Base-by-base conservation (phyloP, 2,329 filamentous ascomycete species). In the Ilyonectria sp. region DNA sequence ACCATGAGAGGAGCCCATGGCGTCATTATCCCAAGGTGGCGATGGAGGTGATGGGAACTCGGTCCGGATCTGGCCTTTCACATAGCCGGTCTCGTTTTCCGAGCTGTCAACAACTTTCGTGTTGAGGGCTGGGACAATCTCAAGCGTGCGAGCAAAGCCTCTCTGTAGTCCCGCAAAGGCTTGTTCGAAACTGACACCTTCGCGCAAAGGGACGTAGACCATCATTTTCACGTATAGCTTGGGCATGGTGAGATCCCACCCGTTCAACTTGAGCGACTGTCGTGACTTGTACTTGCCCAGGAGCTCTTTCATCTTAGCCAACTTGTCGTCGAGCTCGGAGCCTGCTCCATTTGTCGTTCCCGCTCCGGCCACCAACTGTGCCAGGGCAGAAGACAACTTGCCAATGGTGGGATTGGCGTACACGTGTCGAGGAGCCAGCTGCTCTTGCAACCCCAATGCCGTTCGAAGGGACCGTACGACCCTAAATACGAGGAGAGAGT, bases 221-320 rank as follows among this genome's bases (percentile, higher is more conserved):
- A 73, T 63, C 17, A 77, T 61, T 1, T 76, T 76, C 72, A 80
- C 78, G 71, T 76, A 77, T 33, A 73, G 71, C 44, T 79, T 79
- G 0, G 73, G 71, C 55, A 76, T 79, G 11, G 80, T 74, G n/a
- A 77, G 74, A 66, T 82, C 80, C 9, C 80, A 74, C 1, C 79
- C 59, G 37, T 75, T 76, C 29, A 77, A 44, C 43, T 67, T 75
- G 67, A 79, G 79, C 0, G 77, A 77, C 43, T 75, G 76, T 4
- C 76, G 75, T 2, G 73, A 69, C 61, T 71, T 74, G 60, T 78
- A 71, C 43, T 68, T 54, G 5, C 60, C 67, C 19, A 77, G 63
- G 33, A 71, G 57, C 8, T 46, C 59, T 13, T 66, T 70, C 56
- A 76, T 3, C 76, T 85, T 35, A 87, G 92, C 68, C 61, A 58